Evolutionary conservation across 352 stramenopile genomes (phyloP).

Genomic region (Globisporangium orthogonon): DNA sequence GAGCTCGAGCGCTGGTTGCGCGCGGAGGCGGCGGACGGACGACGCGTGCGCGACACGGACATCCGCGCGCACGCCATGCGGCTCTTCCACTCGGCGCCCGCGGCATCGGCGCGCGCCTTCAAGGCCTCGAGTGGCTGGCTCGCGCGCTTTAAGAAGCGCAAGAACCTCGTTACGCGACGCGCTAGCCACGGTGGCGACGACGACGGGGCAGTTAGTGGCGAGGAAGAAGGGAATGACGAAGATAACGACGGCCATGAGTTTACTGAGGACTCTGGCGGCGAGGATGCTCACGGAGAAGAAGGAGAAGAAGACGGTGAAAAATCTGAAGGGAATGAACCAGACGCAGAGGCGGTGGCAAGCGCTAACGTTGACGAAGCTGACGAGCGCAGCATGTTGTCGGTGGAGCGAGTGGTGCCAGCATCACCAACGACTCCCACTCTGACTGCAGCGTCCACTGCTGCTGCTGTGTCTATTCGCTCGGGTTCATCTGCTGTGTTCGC

Average conservation of each 20-base stretch:
- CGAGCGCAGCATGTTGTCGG: neutral
- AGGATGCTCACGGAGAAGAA: too few relatives aligned
- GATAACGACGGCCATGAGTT: neutral
- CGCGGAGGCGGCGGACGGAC: constrained; percentile 5
- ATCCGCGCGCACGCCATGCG: constrained; percentile 9
- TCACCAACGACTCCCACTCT: too few relatives aligned
- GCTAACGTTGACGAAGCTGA: neutral
- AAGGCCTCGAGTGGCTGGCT: constrained; percentile 18
- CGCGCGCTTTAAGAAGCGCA: constrained; percentile 16
- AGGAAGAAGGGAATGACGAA: neutral
- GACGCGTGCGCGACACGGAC: constrained; percentile 14
- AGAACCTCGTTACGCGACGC: constrained; percentile 8
- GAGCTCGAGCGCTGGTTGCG: constrained; percentile 13
- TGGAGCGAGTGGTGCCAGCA: neutral
- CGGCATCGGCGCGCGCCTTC: constrained; percentile 3
- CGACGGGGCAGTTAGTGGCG: neutral
- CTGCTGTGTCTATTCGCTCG: too few relatives aligned
- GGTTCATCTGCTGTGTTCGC: too few relatives aligned
- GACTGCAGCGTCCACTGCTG: too few relatives aligned
- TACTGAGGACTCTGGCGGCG: neutral
- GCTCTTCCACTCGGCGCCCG: constrained; percentile 10
- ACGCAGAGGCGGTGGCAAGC: neutral
- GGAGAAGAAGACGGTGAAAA: neutral
- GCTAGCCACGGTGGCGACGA: neutral
- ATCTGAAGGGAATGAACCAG: neutral